phyloP scores from a whole-genome alignment of 306 rosid genomes.

The Prunus kanzakura region DNA sequence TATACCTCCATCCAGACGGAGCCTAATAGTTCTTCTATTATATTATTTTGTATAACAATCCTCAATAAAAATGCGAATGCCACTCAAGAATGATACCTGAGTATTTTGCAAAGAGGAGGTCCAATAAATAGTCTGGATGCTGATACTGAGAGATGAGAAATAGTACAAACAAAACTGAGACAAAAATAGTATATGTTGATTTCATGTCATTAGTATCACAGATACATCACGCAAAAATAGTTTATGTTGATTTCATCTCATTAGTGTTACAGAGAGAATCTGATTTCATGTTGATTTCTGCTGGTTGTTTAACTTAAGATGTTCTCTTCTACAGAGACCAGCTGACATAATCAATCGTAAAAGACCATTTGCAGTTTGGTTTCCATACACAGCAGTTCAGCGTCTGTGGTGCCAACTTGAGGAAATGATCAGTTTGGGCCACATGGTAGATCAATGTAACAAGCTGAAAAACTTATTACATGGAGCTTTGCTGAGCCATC shows the following conservation, averaged over 20 bases:
- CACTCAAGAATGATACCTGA: background rate
- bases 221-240: too few species aligned
- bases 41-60: background rate
- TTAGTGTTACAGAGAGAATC: background rate
- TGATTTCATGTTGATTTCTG: background rate
- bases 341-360: conserved; percentile 68
- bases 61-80: background rate
- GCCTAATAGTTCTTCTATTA: background rate
- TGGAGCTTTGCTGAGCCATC: conserved; percentile 64
- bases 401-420: conserved; percentile 69
- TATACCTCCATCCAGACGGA: too few species aligned
- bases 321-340: conserved; percentile 56
- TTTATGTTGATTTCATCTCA: background rate
- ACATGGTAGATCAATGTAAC: conserved; percentile 78
- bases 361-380: conserved; percentile 79
- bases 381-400: conserved; percentile 80
- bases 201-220: too few species aligned
- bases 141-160: background rate
- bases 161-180: background rate
- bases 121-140: background rate
- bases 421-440: conserved; percentile 59
- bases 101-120: background rate
- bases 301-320: background rate
- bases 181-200: background rate
- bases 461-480: conserved; percentile 65